Evolutionary conservation across 2,329 filamentous ascomycete genomes (phyloP).

Genomic region (Fusarium sp.): DNA sequence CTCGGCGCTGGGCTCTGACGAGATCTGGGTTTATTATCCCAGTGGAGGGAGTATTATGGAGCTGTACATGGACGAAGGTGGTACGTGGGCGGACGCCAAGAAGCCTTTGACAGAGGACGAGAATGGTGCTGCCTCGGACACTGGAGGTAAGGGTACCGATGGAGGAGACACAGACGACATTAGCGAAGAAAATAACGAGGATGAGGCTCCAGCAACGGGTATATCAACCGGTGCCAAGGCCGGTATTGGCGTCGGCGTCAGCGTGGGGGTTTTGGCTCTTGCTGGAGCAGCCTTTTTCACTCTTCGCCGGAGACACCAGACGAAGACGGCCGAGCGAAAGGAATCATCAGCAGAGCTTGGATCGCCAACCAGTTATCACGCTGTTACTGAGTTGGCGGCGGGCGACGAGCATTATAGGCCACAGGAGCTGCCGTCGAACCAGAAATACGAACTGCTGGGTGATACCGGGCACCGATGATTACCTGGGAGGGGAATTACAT

Average conservation of each 20-base stretch:
- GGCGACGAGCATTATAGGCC: neutral
- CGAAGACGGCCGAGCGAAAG: neutral
- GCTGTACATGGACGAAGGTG: constrained; percentile 7
- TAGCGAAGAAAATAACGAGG: neutral
- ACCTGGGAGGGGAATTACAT: neutral
- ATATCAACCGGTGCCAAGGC: constrained; percentile 28
- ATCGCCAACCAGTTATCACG: constrained; percentile 10
- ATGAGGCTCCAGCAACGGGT: neutral
- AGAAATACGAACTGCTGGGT: constrained; percentile 18
- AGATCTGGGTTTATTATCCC: constrained; percentile 29
- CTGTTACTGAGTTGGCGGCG: constrained; percentile 9
- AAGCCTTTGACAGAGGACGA: neutral
- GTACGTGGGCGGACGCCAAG: constrained; percentile 11
- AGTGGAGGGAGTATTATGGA: constrained; percentile 22
- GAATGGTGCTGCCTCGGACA: neutral
- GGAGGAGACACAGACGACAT: neutral
- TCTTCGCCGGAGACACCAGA: constrained; percentile 2
- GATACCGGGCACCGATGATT: constrained; percentile 7
- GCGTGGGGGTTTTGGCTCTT: neutral
- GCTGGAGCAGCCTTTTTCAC: constrained; percentile 7
- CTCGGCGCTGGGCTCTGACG: constrained; percentile 14
- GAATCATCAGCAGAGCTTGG: constrained; percentile 4
- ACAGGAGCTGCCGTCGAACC: constrained; percentile 15
- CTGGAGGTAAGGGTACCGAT: neutral
- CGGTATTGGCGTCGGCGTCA: constrained; percentile 20